These are phyloP conservation scores for Tuber indicum DNA, from an alignment of 495 filamentous ascomycete species.

Conservation along the genomic window DNA sequence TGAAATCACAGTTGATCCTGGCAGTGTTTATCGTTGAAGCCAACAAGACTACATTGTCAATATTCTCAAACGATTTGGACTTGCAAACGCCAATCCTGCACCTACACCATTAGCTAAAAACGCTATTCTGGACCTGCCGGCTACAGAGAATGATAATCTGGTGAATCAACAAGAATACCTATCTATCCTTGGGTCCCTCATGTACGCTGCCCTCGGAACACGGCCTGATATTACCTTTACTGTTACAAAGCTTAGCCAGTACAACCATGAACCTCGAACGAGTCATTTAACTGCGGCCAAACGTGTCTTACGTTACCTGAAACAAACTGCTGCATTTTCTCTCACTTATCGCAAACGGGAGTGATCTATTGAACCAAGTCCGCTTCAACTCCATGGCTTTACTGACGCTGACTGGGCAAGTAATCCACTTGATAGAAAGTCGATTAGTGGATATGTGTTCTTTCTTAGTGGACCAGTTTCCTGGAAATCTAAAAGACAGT, in stretches of 20 bases:
- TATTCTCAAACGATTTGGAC: too few species aligned
- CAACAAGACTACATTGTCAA: too few species aligned
- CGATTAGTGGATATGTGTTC: constrained; percentile 14
- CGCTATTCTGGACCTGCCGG: too few species aligned
- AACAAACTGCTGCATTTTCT: too few species aligned
- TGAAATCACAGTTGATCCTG: too few species aligned
- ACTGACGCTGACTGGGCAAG: constrained; percentile 14
- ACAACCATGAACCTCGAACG: background rate
- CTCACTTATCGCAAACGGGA: too few species aligned
- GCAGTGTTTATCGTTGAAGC: too few species aligned
- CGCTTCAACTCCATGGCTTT: background rate
- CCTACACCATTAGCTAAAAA: too few species aligned
- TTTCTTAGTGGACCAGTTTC: too few species aligned
- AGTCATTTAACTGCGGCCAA: background rate
- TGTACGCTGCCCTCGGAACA: background rate
- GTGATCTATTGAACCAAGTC: too few species aligned
- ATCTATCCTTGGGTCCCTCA: background rate
- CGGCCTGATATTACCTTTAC: background rate
- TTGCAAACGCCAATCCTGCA: too few species aligned
- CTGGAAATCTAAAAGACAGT: too few species aligned
- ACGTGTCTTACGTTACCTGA: background rate
- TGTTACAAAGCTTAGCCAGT: background rate
- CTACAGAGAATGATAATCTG: background rate
- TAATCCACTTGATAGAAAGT: constrained; percentile 2
- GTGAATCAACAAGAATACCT: background rate